Conservation (phyloP, 2,329 filamentous ascomycete species). For the Ascocoryne sarcoides region DNA sequence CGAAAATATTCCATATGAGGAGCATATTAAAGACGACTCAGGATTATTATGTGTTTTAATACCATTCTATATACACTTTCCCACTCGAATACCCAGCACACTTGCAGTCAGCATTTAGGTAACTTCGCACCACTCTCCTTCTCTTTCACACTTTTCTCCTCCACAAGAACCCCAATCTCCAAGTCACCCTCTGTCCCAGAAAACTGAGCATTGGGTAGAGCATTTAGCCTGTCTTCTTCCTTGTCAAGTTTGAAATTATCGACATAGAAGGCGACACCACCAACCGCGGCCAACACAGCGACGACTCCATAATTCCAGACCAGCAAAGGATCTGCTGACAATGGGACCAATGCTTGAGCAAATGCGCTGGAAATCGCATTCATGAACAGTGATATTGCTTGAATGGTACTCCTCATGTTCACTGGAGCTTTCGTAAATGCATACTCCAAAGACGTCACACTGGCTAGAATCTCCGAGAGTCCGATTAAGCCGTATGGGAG, state of each 20-base stretch:
- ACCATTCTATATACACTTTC: no score
- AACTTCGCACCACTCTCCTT: background rate
- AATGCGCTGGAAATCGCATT: conserved; percentile 57
- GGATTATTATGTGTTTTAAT: background rate
- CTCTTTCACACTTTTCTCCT: background rate
- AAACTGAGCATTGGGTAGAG: conserved; percentile 6
- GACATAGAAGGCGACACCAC: conserved; percentile 14
- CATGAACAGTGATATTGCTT: conserved; percentile 57
- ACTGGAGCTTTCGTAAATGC: conserved; percentile 69
- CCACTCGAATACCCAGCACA: no score
- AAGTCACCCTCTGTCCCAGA: background rate
- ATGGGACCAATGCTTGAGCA: conserved; percentile 41
- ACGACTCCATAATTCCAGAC: conserved; percentile 33
- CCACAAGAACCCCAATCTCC: background rate
- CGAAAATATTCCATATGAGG: no score
- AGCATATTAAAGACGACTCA: background rate
- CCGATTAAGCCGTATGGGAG: conserved; percentile 40
- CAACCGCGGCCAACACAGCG: conserved; percentile 9
- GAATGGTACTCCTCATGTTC: conserved; percentile 74
- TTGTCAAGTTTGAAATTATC: conserved; percentile 15
- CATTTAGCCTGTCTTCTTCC: conserved; percentile 17
- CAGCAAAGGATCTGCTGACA: conserved; percentile 36
- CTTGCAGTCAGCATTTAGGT: no score
- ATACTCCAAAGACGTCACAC: no score
- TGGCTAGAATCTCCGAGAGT: conserved; percentile 47